phyloP scores from a whole-genome alignment of 345 rosid species.

The Citrus maxima region DNA sequence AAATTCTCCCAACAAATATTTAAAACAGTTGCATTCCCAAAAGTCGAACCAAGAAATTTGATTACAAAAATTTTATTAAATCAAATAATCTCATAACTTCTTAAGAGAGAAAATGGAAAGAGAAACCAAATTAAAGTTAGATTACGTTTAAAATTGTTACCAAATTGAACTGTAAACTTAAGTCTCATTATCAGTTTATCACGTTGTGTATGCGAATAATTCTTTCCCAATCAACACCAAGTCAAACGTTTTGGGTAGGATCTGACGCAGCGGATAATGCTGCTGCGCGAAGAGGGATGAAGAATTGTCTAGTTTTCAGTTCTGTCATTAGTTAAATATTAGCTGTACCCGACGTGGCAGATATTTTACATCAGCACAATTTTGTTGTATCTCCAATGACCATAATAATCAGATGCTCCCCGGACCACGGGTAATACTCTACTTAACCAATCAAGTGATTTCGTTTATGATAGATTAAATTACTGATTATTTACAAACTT shows the following conservation, averaged over 20 bases:
- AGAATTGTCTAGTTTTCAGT: neutral
- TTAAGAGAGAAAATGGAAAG: neutral
- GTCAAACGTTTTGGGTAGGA: slow-evolving; percentile 2
- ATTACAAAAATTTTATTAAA: no score
- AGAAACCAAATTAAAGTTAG: neutral
- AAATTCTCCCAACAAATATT: no score
- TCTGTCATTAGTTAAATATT: neutral
- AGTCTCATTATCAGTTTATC: no score
- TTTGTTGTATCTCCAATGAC: neutral
- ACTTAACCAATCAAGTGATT: neutral
- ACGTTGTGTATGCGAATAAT: no score
- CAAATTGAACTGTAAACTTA: neutral
- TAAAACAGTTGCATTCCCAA: no score
- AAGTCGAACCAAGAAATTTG: fast-evolving
- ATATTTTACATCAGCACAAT: neutral
- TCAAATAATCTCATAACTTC: neutral
- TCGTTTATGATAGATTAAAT: neutral
- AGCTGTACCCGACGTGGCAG: slow-evolving; percentile 22
- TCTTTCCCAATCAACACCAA: neutral
- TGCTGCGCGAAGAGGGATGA: neutral
- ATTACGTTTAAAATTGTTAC: neutral
- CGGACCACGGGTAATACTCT: neutral
- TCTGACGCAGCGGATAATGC: slow-evolving; percentile 11
- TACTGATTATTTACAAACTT: no score
- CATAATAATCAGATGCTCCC: neutral